Conservation (phyloP, 345 rosid genomes). For the Euphorbia lathyris region DNA sequence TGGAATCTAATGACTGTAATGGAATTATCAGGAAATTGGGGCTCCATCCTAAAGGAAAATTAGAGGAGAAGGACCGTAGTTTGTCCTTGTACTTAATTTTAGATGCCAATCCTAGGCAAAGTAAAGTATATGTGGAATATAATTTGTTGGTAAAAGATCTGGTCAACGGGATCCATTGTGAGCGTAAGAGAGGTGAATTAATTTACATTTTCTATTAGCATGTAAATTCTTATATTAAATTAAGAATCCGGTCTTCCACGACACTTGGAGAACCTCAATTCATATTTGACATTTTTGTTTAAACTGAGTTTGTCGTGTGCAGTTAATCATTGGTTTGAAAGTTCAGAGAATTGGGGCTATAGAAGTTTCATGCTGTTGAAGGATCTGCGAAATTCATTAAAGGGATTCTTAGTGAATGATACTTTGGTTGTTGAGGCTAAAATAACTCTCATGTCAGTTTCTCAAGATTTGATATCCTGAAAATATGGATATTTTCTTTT, state of each 20-base stretch:
- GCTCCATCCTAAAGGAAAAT: neutral
- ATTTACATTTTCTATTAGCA: neutral
- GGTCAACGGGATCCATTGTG: neutral
- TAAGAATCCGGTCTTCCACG: too few species aligned
- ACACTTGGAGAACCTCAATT: too few species aligned
- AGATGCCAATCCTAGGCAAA: neutral
- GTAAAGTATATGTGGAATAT: neutral
- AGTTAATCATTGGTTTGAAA: neutral
- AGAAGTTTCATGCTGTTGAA: neutral
- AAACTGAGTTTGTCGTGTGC: neutral
- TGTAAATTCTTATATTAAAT: neutral
- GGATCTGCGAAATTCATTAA: neutral
- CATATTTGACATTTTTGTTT: too few species aligned
- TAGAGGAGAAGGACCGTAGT: neutral
- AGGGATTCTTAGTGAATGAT: neutral
- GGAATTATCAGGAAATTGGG: neutral
- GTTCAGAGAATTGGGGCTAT: neutral
- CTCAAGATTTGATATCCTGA: too few species aligned
- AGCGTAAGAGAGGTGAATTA: neutral
- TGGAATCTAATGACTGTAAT: neutral
- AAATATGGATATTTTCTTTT: too few species aligned
- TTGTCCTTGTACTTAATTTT: neutral
- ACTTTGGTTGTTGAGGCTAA: slow-evolving; percentile 4
- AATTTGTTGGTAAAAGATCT: neutral
- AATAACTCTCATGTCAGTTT: too few species aligned